A percentile compares a stretch with the other conserved stretches of the same genome.
Evolutionary conservation across 2,329 filamentous ascomycete genomes (phyloP).

Genomic region (Botrytis cinerea): DNA sequence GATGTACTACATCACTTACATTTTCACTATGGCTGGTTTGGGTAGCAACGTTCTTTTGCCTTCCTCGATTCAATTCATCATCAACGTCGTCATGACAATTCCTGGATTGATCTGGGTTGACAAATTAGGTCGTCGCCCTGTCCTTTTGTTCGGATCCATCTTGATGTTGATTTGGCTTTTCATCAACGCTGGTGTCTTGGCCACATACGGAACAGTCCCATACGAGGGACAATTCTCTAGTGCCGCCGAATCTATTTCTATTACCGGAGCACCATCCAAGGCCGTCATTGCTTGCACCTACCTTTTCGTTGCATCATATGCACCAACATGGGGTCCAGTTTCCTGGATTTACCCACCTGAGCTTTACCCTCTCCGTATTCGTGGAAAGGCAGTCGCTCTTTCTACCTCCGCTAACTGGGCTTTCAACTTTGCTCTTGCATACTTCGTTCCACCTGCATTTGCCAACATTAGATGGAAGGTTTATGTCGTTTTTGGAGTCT

Average conservation of each 20-base stretch:
- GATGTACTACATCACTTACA: conserved; percentile 59
- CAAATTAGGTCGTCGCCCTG: conserved; percentile 70
- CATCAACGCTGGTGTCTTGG: conserved; percentile 51
- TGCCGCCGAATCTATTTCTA: conserved; percentile 49
- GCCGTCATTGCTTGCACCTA: conserved; percentile 67
- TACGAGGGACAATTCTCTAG: conserved; percentile 43
- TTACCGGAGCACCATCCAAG: conserved; percentile 53
- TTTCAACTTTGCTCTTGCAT: conserved; percentile 53
- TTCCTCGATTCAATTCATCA: conserved; percentile 72
- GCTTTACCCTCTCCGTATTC: conserved; percentile 51
- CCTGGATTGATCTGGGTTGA: conserved; percentile 76
- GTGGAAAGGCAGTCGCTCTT: conserved; percentile 56
- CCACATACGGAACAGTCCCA: conserved; percentile 45
- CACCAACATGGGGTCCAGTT: conserved; percentile 53
- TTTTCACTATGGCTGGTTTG: conserved; percentile 72
- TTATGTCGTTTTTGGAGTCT: conserved; percentile 55
- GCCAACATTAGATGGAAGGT: conserved; percentile 52
- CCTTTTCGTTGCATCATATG: conserved; percentile 59
- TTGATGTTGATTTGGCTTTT: conserved; percentile 46
- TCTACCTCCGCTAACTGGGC: conserved; percentile 54
- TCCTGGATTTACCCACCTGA: conserved; percentile 54
- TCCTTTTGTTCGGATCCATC: conserved; percentile 59
- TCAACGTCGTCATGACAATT: conserved; percentile 79
- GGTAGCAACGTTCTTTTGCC: conserved; percentile 62
- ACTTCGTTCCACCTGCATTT: conserved; percentile 51